phyloP scores from a whole-genome alignment of 2,329 filamentous ascomycete genomes.

The Diaporthe sp. region DNA sequence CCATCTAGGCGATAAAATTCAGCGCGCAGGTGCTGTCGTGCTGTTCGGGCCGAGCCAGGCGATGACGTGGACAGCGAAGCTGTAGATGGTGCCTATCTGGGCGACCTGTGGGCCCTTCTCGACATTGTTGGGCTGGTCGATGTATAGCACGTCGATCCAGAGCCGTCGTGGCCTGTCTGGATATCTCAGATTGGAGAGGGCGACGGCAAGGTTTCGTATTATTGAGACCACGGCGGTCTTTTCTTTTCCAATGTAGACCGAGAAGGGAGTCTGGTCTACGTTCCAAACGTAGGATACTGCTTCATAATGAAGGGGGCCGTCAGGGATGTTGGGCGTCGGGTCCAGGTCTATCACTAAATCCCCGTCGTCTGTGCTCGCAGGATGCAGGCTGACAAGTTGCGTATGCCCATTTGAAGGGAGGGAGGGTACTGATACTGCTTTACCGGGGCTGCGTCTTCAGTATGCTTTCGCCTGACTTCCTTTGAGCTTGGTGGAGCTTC shows the following conservation, averaged over 20 bases:
- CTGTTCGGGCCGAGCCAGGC: conserved; percentile 27
- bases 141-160: conserved; percentile 31
- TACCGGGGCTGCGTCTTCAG: not conserved
- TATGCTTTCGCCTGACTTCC: not conserved
- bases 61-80: conserved; percentile 17
- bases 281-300: not conserved
- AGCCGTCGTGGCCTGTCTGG: not conserved
- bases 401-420: not conserved
- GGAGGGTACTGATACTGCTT: not conserved
- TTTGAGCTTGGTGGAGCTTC: not conserved
- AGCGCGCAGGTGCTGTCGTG: not conserved
- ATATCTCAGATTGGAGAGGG: not conserved
- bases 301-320: not conserved
- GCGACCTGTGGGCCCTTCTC: conserved; percentile 27
- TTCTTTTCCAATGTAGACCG: not conserved
- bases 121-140: conserved; percentile 20
- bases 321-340: not conserved
- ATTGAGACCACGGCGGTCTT: conserved; percentile 17
- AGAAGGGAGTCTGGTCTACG: not conserved
- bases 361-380: not conserved
- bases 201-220: conserved; percentile 8
- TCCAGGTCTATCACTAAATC: not conserved
- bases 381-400: not conserved
- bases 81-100: conserved; percentile 25
- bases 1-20: not conserved